Base-by-base conservation (phyloP, 2,329 filamentous ascomycete genomes). In the Xylariales sp. region DNA sequence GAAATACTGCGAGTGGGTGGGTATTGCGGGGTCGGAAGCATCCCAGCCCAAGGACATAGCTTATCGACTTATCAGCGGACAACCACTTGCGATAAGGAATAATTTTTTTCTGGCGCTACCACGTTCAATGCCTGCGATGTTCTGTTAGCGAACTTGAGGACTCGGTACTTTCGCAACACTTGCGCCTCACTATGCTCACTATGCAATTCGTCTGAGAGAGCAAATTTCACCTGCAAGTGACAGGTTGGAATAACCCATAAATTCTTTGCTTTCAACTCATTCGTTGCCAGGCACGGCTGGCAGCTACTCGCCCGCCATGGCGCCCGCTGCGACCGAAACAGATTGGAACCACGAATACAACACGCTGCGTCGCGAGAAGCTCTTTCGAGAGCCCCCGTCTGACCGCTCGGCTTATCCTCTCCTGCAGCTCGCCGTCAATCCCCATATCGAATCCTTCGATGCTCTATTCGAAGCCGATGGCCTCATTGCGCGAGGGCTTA, bases 391-490 rank as follows among this genome's bases (percentile, higher is more conserved):
- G 52, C 91, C 93, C 14, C 91, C 93, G 0, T 84, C 79, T 57
- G 90, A 97, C 60, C 84, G 80, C 53, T 86, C 86, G 8, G 88
- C 91, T 45, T 97, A 95, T 59, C 93, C 93, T 11, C 78, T 86
- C 16, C 79, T 98, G 35, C 84, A 90, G 55, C 78, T 78, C 46
- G 87, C 91, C n/a, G 82, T 97, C 45, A 76, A 86, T 51, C 93
- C 93, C 37, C 93, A 98, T 64, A 85, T 97, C 54, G 84, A 96
- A 57, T 93, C 93, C 5, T 98, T 96, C 78, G 95, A 98, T 70
- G 82, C 82, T 39, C 74, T 97, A 35, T 94, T 96, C 60, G 78
- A 82, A 22, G 72, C 76, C 44, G 76, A 84, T 63, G 88, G 86
- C 31, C 61, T 81, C 44, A 57, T 98, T 40, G 78, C 85, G 37